Evolutionary conservation across 2,329 filamentous ascomycete genomes (phyloP).

Genomic region (Ceratocystis variospora): DNA sequence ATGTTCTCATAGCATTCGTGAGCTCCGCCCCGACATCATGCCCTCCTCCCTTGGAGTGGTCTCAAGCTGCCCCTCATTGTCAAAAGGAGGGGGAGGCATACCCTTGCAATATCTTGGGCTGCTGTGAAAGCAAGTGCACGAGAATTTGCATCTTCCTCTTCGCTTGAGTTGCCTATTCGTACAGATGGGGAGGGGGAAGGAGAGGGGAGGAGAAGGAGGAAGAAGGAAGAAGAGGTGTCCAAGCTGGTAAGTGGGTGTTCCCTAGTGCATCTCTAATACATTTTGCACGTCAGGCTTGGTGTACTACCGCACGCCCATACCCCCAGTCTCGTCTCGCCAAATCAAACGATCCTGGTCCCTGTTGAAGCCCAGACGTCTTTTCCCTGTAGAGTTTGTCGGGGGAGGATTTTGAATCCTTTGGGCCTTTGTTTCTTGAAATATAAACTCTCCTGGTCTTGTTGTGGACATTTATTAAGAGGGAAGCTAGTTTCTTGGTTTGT

Average conservation of each 20-base stretch:
- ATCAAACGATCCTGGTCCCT: slow-evolving; percentile 2
- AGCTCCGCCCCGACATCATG: neutral
- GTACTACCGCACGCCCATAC: neutral
- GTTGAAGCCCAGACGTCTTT: neutral
- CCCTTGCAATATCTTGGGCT: neutral
- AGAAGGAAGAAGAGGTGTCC: neutral
- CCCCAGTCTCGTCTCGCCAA: neutral
- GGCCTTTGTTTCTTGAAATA: slow-evolving; percentile 8
- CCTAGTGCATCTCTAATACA: neutral
- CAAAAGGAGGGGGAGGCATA: neutral
- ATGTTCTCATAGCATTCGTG: neutral
- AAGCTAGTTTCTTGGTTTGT: neutral
- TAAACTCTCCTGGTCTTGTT: slow-evolving; percentile 2
- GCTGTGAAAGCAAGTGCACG: neutral
- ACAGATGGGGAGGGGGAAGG: neutral
- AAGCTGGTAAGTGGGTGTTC: neutral
- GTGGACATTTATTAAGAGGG: neutral
- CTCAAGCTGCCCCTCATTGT: neutral
- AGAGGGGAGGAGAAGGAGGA: neutral
- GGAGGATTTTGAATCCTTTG: neutral
- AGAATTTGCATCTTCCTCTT: neutral
- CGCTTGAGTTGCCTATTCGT: neutral
- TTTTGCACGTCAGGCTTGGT: neutral
- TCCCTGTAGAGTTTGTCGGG: slow-evolving; percentile 4
- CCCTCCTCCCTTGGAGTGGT: neutral